A percentile compares a stretch with the other conserved stretches of the same genome.
These are phyloP conservation scores for Nidula microcarpa DNA, from an alignment of 768 basidiomycete species.

Conservation along the genomic window DNA sequence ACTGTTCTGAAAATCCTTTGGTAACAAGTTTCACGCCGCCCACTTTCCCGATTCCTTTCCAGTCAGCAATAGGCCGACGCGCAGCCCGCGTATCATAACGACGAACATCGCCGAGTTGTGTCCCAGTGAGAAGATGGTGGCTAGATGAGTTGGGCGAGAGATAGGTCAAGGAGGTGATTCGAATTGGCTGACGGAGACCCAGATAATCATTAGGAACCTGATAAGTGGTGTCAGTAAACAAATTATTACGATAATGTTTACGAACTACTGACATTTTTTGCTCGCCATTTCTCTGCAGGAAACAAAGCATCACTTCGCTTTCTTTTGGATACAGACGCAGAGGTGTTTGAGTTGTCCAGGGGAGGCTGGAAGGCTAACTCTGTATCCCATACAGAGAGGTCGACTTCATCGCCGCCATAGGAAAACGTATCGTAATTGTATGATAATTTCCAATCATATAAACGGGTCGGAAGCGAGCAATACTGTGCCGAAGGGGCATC, in stretches of 20 bases:
- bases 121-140: constrained; percentile 66
- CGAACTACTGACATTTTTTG: constrained; percentile 60
- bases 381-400: constrained; percentile 76
- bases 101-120: constrained; percentile 68
- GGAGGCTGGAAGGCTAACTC: constrained; percentile 47
- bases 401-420: constrained; percentile 86
- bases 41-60: constrained; percentile 54
- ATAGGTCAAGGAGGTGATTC: constrained; percentile 67
- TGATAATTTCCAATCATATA: constrained; percentile 66
- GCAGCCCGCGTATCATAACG: constrained; percentile 75
- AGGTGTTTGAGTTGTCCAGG: constrained; percentile 10
- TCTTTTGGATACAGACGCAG: constrained; percentile 36
- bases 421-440: constrained; percentile 54
- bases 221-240: too few species aligned
- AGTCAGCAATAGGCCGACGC: constrained; percentile 65
- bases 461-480: constrained; percentile 59
- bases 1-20: constrained; percentile 65
- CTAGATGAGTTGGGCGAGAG: constrained; percentile 34
- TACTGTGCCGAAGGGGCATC: constrained; percentile 17
- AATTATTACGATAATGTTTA: neutral
- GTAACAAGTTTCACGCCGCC: constrained; percentile 62
- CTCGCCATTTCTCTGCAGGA: constrained; percentile 79
- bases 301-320: constrained; percentile 57
- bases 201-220: constrained; percentile 74
- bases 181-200: constrained; percentile 73